Evolutionary conservation across 768 basidiomycete species (phyloP).

Genomic region (Lactarius tabidus): DNA sequence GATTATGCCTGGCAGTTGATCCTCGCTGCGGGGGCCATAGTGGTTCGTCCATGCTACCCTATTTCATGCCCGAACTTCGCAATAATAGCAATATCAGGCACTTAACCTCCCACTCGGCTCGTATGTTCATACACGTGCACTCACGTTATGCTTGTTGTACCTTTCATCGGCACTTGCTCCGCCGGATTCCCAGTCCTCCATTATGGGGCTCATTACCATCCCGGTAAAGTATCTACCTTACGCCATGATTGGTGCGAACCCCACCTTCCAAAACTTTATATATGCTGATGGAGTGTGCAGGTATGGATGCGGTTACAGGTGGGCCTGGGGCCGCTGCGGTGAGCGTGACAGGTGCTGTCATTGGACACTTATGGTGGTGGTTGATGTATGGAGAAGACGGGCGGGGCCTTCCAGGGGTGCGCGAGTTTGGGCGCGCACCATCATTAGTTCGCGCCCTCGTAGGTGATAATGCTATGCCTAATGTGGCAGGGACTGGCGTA

Average conservation of each 20-base stretch:
- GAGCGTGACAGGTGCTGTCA: conserved; percentile 63
- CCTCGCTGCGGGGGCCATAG: conserved; percentile 49
- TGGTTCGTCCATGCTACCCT: conserved; percentile 39
- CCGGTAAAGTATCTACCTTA: conserved; percentile 74
- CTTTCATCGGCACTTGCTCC: conserved; percentile 63
- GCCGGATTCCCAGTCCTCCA: conserved; percentile 59
- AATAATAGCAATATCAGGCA: conserved; percentile 30
- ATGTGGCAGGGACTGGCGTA: conserved; percentile 43
- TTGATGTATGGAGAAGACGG: conserved; percentile 49
- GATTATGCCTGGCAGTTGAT: conserved; percentile 77
- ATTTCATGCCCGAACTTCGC: not conserved
- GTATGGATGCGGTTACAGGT: conserved; percentile 61
- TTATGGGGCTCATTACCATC: conserved; percentile 76
- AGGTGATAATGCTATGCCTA: conserved; percentile 34
- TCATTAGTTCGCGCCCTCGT: conserved; percentile 24
- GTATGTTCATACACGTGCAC: conserved; percentile 55
- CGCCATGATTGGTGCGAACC: conserved; percentile 48
- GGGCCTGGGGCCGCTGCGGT: conserved; percentile 54
- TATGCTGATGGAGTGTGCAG: conserved; percentile 5
- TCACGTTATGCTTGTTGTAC: conserved; percentile 66
- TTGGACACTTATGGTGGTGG: conserved; percentile 85
- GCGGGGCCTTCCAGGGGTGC: conserved; percentile 56
- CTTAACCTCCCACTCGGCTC: conserved; percentile 60
- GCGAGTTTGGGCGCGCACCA: conserved; percentile 39
- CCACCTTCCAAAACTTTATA: not conserved